A percentile compares a stretch with the other conserved stretches of the same genome.
Conservation (phyloP, 805 yeast genomes). For the Candida takata region DNA sequence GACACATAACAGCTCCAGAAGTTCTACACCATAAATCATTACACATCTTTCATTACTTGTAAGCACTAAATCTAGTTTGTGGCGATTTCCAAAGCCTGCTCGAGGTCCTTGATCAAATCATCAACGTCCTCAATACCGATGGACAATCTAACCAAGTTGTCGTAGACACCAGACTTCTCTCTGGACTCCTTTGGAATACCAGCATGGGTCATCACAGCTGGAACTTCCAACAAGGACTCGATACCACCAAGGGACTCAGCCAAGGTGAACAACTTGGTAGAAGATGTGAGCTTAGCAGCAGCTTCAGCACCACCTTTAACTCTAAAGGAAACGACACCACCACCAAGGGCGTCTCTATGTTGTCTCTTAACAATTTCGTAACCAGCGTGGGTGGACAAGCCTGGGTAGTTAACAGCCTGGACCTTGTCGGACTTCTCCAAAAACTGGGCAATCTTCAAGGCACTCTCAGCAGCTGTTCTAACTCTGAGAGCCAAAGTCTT, state of each 20-base stretch:
- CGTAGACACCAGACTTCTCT: slow-evolving; percentile 74
- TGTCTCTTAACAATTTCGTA: slow-evolving; percentile 61
- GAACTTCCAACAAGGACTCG: slow-evolving; percentile 80
- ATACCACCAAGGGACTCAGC: slow-evolving; percentile 92
- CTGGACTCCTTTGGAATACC: slow-evolving; percentile 77
- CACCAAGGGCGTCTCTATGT: slow-evolving; percentile 81
- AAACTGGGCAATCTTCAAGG: slow-evolving; percentile 62
- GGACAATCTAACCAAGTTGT: slow-evolving; percentile 73
- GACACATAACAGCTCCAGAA: too few species aligned
- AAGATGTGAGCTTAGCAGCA: slow-evolving; percentile 65
- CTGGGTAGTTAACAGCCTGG: slow-evolving; percentile 74
- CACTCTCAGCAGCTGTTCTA: slow-evolving; percentile 58
- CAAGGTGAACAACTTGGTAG: slow-evolving; percentile 71
- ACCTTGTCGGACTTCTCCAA: slow-evolving; percentile 47
- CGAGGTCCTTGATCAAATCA: slow-evolving; percentile 65
- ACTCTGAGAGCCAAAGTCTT: slow-evolving; percentile 81
- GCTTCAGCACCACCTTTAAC: slow-evolving; percentile 74
- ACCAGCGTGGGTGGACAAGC: slow-evolving; percentile 58
- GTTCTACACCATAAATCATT: too few species aligned
- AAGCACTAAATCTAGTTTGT: slow-evolving; percentile 1
- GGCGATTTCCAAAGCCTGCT: slow-evolving; percentile 48
- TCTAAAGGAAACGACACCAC: slow-evolving; percentile 89
- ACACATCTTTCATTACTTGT: too few species aligned
- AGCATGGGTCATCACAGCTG: slow-evolving; percentile 89
- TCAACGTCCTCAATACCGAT: slow-evolving; percentile 84